Percentiles rank a stretch among this genome's conserved stretches.
phyloP scores from a whole-genome alignment of 2,329 filamentous ascomycete species.

The Trichophyton rubrum region DNA sequence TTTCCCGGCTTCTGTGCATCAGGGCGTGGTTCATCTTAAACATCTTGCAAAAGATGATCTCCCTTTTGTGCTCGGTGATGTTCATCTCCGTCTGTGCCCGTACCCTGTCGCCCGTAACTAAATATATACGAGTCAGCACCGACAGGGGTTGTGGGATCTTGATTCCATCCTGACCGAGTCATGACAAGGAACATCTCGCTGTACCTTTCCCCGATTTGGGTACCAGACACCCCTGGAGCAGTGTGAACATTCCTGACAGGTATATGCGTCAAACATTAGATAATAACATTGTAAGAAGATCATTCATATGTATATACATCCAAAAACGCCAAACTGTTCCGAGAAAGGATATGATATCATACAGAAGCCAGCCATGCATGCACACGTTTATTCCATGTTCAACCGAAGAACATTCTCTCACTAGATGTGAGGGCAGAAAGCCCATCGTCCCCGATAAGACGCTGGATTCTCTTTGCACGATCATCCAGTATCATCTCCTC shows the following conservation, averaged over 20 bases:
- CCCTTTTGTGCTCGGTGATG: not conserved
- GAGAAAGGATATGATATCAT: not conserved
- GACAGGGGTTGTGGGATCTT: not conserved
- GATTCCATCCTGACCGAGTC: not conserved
- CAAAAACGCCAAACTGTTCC: not conserved
- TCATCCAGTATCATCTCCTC: conserved; percentile 29
- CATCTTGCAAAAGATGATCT: not conserved
- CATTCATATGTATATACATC: not conserved
- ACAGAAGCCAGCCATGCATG: not conserved
- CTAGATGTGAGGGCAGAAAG: not conserved
- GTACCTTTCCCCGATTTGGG: not conserved
- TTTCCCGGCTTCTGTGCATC: not conserved
- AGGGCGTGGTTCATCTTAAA: not conserved
- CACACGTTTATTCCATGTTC: not conserved
- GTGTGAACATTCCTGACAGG: not conserved
- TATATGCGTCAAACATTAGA: not conserved
- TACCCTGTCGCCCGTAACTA: not conserved
- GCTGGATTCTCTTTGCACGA: conserved; percentile 17
- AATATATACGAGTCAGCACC: not conserved
- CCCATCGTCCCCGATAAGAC: conserved; percentile 9
- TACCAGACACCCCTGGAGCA: not conserved
- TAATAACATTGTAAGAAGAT: not conserved
- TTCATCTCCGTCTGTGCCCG: not conserved
- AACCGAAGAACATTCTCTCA: not conserved
- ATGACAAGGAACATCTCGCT: not conserved